Percentiles rank a stretch among this genome's conserved stretches.
These are phyloP conservation scores for Coccomyxa sp. DNA, from an alignment of 139 green algal species.

Conservation along the genomic window DNA sequence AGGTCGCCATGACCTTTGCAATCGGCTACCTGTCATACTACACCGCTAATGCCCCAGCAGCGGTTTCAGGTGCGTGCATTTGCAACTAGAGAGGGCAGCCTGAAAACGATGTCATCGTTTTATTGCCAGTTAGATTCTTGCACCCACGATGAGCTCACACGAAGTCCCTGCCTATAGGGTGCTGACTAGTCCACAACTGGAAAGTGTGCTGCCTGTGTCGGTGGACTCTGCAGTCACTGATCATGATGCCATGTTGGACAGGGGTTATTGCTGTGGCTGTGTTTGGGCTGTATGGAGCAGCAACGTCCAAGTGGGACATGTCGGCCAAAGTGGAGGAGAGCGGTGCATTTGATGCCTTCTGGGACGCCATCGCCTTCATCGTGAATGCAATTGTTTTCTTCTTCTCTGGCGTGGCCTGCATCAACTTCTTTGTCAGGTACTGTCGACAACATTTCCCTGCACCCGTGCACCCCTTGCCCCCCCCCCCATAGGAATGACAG, in stretches of 20 bases:
- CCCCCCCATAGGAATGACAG: neutral
- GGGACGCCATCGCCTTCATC: conserved; percentile 48
- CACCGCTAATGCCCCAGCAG: conserved; percentile 47
- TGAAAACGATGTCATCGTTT: too few relatives aligned
- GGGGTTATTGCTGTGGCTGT: conserved; percentile 83
- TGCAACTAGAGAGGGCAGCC: neutral
- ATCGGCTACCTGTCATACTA: conserved; percentile 78
- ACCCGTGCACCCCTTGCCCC: too few relatives aligned
- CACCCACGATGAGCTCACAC: too few relatives aligned
- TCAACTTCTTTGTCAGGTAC: conserved; percentile 78
- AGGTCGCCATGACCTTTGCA: conserved; percentile 63
- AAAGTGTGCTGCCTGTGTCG: too few relatives aligned
- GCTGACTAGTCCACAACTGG: too few relatives aligned
- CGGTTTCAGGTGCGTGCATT: conserved; percentile 36
- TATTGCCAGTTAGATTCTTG: too few relatives aligned
- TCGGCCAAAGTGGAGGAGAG: conserved; percentile 56
- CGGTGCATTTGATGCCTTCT: conserved; percentile 47
- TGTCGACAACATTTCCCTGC: neutral
- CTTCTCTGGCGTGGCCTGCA: conserved; percentile 59
- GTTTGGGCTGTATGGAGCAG: conserved; percentile 79
- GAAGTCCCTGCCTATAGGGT: too few relatives aligned
- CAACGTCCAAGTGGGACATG: conserved; percentile 62
- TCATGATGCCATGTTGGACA: neutral
- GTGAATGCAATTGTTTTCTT: conserved; percentile 84
- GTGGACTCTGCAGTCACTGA: too few relatives aligned